Evolutionary conservation across 345 rosid genomes (phyloP).

Genomic region (Acer negundo): DNA sequence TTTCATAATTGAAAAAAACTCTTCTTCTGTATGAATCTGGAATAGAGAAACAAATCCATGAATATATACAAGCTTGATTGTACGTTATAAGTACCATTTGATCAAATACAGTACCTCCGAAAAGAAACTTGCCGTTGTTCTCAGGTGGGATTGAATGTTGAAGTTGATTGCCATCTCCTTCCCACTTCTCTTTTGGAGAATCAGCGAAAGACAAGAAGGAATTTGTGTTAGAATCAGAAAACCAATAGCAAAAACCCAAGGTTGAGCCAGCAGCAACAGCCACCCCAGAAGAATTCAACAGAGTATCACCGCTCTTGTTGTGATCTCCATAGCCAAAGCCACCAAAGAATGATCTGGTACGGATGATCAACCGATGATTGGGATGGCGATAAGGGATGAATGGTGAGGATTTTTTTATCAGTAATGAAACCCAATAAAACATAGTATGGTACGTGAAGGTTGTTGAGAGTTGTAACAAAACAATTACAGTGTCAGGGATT

Average conservation of each 20-base stretch:
- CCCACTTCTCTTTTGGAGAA: conserved; percentile 6
- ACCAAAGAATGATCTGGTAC: conserved; percentile 7
- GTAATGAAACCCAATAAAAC: conserved; percentile 32
- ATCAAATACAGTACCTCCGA: conserved; percentile 39
- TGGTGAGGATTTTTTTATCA: conserved; percentile 22
- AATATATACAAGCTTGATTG: too few species aligned
- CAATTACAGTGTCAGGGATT: background rate
- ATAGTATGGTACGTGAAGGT: conserved; percentile 18
- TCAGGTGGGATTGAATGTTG: conserved; percentile 13
- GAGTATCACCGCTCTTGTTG: conserved; percentile 6
- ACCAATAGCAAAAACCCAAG: conserved; percentile 38
- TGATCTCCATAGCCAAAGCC: conserved; percentile 14
- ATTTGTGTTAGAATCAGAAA: conserved; percentile 1
- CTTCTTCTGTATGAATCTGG: conserved; percentile 62
- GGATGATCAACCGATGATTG: background rate
- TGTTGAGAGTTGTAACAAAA: background rate
- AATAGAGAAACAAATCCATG: background rate
- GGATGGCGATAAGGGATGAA: conserved; percentile 19
- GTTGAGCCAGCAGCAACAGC: conserved; percentile 34
- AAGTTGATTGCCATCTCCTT: conserved; percentile 17
- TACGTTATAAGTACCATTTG: background rate
- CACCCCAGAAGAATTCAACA: conserved; percentile 25
- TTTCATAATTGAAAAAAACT: conserved; percentile 75
- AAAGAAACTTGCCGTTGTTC: conserved; percentile 37
- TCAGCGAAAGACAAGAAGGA: conserved; percentile 38